Percentiles rank a stretch among this genome's conserved stretches.
Conservation (phyloP, 2,329 filamentous ascomycete species). For the Fusarium aywerte region DNA sequence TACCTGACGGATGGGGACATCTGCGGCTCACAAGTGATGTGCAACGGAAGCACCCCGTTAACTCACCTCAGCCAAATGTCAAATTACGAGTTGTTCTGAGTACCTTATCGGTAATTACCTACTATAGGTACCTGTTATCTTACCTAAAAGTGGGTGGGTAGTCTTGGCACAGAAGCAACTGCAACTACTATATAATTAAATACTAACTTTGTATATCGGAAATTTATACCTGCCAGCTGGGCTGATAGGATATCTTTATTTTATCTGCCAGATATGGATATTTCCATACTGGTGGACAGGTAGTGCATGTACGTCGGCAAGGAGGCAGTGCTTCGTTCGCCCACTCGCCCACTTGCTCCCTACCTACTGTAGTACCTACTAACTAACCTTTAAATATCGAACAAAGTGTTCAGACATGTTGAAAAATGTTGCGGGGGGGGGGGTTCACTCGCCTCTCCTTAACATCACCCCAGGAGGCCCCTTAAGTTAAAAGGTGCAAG, state of each 20-base stretch:
- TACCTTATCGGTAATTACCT: background rate
- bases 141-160: background rate
- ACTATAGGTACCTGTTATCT: too few species aligned
- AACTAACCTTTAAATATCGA: background rate
- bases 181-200: background rate
- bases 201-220: too few species aligned
- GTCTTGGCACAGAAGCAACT: background rate
- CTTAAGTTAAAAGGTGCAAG: slow-evolving; percentile 30
- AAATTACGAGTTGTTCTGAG: background rate
- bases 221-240: too few species aligned
- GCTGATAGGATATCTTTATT: background rate
- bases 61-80: background rate
- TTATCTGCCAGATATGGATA: background rate
- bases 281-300: background rate
- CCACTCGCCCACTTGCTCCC: background rate
- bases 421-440: slow-evolving; percentile 4
- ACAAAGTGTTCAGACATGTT: background rate
- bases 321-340: background rate
- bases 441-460: slow-evolving; percentile 24
- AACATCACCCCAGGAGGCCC: slow-evolving; percentile 26
- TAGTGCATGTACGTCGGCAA: background rate
- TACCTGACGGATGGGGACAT: slow-evolving; percentile 6
- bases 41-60: background rate
- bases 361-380: background rate
- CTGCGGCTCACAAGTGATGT: slow-evolving; percentile 5